A percentile compares a stretch with the other conserved stretches of the same genome.
Conservation (phyloP, 2,329 filamentous ascomycete genomes). For the Atkinsonella texensis region DNA sequence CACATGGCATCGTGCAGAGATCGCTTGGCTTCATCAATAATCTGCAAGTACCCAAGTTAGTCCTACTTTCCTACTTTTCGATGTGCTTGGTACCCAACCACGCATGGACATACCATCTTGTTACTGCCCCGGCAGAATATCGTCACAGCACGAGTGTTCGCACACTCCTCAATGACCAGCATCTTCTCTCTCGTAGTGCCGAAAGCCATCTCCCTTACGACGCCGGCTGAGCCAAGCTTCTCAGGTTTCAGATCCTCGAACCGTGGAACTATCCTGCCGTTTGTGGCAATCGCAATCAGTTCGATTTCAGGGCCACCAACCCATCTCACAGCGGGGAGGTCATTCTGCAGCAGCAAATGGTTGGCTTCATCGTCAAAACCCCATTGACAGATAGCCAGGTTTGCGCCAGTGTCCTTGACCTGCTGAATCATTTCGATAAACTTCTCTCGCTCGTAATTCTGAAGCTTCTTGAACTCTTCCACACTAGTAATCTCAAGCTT, state of each 20-base stretch:
- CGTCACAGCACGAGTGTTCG: slow-evolving; percentile 92
- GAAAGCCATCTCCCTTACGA: slow-evolving; percentile 91
- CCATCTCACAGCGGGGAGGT: slow-evolving; percentile 92
- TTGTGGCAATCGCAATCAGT: slow-evolving; percentile 95
- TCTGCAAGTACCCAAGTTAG: slow-evolving; percentile 36
- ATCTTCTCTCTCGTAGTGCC: slow-evolving; percentile 98
- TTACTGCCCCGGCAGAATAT: slow-evolving; percentile 95
- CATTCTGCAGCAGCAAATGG: slow-evolving; percentile 90
- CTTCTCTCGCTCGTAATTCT: slow-evolving; percentile 90
- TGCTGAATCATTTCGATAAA: slow-evolving; percentile 98
- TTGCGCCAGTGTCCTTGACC: slow-evolving; percentile 94
- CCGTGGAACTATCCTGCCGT: slow-evolving; percentile 90
- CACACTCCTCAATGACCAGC: slow-evolving; percentile 98
- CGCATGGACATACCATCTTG: slow-evolving; percentile 68
- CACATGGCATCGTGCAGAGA: slow-evolving; percentile 96
- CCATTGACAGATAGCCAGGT: slow-evolving; percentile 98
- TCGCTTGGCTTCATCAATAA: slow-evolving; percentile 97
- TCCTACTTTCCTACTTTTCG: background rate
- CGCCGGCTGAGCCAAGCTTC: slow-evolving; percentile 81
- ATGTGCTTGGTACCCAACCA: background rate
- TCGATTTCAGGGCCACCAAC: slow-evolving; percentile 97
- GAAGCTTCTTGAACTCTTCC: slow-evolving; percentile 96
- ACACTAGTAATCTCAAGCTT: slow-evolving; percentile 95
- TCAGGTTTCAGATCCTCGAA: slow-evolving; percentile 88
- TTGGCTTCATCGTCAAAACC: slow-evolving; percentile 99